Conservation (phyloP, 2,329 filamentous ascomycete species). For the Fusarium buharicum region DNA sequence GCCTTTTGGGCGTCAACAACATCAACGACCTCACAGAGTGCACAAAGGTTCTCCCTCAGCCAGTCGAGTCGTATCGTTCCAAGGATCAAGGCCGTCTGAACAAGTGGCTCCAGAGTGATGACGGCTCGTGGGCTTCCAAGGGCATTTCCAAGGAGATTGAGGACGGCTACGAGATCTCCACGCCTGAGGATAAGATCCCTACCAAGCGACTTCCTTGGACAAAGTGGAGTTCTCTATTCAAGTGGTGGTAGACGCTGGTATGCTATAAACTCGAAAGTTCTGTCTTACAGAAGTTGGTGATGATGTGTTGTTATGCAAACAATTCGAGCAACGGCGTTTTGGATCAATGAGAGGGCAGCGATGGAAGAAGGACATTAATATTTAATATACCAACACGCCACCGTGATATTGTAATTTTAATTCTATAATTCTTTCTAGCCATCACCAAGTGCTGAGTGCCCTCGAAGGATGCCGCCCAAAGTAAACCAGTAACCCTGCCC, state of each 20-base stretch:
- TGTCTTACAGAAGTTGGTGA: too few species aligned
- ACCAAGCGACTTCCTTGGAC: conserved; percentile 28
- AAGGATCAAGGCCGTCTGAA: conserved; percentile 39
- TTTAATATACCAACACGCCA: conserved; percentile 11
- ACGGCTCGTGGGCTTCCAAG: conserved; percentile 44
- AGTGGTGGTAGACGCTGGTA: conserved; percentile 30
- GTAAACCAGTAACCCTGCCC: background rate
- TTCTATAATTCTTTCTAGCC: background rate
- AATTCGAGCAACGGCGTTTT: conserved; percentile 12
- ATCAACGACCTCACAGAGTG: conserved; percentile 66
- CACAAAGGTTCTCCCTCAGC: conserved; percentile 61
- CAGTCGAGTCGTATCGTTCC: conserved; percentile 27
- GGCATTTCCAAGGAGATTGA: conserved; percentile 39
- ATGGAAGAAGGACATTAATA: conserved; percentile 16
- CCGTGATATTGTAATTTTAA: conserved; percentile 14
- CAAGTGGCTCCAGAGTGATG: conserved; percentile 46
- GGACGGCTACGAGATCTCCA: conserved; percentile 39
- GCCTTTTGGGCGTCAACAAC: conserved; percentile 65
- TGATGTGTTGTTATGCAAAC: background rate
- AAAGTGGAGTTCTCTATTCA: conserved; percentile 16
- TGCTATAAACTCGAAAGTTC: background rate
- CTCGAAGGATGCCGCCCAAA: background rate
- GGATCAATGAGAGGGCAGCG: conserved; percentile 12
- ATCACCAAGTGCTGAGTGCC: background rate
- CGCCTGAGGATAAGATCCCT: conserved; percentile 40